These are phyloP conservation scores for Juglanconis oblonga DNA, from an alignment of 2,329 filamentous ascomycete genomes.

Conservation along the genomic window DNA sequence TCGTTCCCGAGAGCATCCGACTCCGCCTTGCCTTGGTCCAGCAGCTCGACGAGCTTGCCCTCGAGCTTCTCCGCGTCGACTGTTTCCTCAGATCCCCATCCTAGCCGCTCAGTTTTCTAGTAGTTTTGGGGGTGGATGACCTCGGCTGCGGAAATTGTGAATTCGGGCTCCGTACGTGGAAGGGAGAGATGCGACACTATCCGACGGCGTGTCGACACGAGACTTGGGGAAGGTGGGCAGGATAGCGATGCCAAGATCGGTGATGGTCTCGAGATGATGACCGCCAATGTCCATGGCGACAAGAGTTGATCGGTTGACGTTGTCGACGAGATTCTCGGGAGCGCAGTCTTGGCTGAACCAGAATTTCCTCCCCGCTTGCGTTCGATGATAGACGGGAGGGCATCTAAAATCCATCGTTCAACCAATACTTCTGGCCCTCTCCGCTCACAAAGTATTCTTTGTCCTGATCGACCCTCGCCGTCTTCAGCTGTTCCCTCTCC, in stretches of 20 bases:
- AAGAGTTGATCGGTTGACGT: not conserved
- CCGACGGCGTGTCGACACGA: not conserved
- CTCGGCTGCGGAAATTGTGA: not conserved
- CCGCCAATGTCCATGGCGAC: not conserved
- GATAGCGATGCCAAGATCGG: not conserved
- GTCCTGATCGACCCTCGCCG: too few species aligned
- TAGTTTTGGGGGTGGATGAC: not conserved
- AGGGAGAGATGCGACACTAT: not conserved
- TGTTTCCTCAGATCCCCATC: not conserved
- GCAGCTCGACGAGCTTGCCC: not conserved
- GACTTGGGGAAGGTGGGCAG: not conserved
- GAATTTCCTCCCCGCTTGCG: not conserved
- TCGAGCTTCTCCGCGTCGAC: not conserved
- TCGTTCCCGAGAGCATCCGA: not conserved
- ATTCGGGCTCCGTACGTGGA: not conserved
- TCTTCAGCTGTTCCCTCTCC: too few species aligned
- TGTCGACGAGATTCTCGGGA: not conserved
- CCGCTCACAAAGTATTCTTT: too few species aligned
- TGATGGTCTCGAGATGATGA: not conserved
- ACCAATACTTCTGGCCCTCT: too few species aligned
- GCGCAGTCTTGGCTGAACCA: constrained; percentile 1
- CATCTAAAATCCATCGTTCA: too few species aligned
- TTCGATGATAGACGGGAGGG: too few species aligned
- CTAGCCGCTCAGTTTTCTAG: not conserved
- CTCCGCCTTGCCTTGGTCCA: not conserved